phyloP scores from a whole-genome alignment of 2,329 filamentous ascomycete genomes.

The Exophiala aquamarina region DNA sequence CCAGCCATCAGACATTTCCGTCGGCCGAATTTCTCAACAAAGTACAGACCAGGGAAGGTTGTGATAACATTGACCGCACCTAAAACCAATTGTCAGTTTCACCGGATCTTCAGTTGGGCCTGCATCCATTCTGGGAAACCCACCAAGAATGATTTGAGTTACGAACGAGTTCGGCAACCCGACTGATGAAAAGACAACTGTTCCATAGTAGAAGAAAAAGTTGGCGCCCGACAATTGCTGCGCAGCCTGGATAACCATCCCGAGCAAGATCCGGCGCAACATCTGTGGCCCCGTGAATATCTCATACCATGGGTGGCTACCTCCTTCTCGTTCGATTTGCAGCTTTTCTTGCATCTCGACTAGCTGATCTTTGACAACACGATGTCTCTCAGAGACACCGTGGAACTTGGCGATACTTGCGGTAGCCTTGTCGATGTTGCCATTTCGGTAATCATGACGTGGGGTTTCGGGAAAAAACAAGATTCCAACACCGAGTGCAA shows the following conservation, averaged over 20 bases:
- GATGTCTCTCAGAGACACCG: conserved; percentile 53
- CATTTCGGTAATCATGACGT: conserved; percentile 57
- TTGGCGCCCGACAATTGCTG: conserved; percentile 48
- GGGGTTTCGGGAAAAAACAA: conserved; percentile 57
- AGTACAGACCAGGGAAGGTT: conserved; percentile 67
- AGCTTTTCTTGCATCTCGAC: conserved; percentile 57
- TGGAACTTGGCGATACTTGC: conserved; percentile 55
- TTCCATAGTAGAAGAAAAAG: conserved; percentile 60
- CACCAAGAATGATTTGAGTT: conserved; percentile 63
- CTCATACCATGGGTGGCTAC: conserved; percentile 34
- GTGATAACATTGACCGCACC: conserved; percentile 67
- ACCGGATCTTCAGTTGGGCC: no score
- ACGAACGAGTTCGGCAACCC: conserved; percentile 66
- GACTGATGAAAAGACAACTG: conserved; percentile 64
- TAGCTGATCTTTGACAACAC: conserved; percentile 53
- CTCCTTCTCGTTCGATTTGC: conserved; percentile 50
- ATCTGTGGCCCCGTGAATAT: conserved; percentile 45
- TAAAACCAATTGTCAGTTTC: conserved; percentile 53
- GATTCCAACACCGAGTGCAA: conserved; percentile 55
- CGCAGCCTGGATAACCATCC: conserved; percentile 42
- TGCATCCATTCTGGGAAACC: neutral
- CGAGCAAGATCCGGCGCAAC: conserved; percentile 41
- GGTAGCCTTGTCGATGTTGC: conserved; percentile 50
- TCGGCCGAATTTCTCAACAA: conserved; percentile 69
- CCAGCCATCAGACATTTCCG: conserved; percentile 67